phyloP scores from a whole-genome alignment of 2,329 filamentous ascomycete genomes.

The Talaromyces sp. region DNA sequence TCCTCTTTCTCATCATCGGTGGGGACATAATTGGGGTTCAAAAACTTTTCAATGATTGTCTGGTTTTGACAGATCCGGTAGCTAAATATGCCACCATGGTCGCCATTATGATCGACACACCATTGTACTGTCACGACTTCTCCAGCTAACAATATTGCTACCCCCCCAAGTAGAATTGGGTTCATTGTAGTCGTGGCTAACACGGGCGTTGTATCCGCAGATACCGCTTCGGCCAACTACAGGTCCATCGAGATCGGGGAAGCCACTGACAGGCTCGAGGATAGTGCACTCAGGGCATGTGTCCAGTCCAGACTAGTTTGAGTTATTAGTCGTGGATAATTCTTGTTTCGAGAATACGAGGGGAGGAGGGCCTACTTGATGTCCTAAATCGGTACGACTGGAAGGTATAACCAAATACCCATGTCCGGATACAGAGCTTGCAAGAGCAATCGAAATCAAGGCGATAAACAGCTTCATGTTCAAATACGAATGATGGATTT shows the following conservation, averaged over 20 bases:
- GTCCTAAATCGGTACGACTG: constrained; percentile 42
- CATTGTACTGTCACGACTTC: constrained; percentile 47
- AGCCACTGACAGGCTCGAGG: constrained; percentile 47
- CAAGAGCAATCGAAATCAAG: constrained; percentile 19
- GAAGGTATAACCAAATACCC: constrained; percentile 41
- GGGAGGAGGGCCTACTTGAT: constrained; percentile 29
- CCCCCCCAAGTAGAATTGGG: constrained; percentile 42
- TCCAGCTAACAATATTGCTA: constrained; percentile 32
- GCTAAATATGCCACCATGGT: constrained; percentile 53
- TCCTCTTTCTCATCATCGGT: constrained; percentile 49
- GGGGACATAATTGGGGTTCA: constrained; percentile 43
- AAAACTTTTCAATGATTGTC: constrained; percentile 45
- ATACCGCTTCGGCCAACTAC: constrained; percentile 45
- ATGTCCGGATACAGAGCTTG: constrained; percentile 31
- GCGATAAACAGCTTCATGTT: background rate
- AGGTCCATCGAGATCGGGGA: constrained; percentile 44
- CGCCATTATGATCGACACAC: constrained; percentile 53
- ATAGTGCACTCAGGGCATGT: constrained; percentile 52
- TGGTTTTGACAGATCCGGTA: constrained; percentile 52
- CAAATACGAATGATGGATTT: too few species aligned
- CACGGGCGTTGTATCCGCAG: constrained; percentile 51
- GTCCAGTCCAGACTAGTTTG: constrained; percentile 40
- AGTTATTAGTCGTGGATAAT: background rate
- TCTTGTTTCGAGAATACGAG: background rate
- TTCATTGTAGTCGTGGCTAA: constrained; percentile 49